A percentile compares a stretch with the other conserved stretches of the same genome.
Evolutionary conservation across 306 rosid species (phyloP).

Genomic region (Cicer chorassanicum): DNA sequence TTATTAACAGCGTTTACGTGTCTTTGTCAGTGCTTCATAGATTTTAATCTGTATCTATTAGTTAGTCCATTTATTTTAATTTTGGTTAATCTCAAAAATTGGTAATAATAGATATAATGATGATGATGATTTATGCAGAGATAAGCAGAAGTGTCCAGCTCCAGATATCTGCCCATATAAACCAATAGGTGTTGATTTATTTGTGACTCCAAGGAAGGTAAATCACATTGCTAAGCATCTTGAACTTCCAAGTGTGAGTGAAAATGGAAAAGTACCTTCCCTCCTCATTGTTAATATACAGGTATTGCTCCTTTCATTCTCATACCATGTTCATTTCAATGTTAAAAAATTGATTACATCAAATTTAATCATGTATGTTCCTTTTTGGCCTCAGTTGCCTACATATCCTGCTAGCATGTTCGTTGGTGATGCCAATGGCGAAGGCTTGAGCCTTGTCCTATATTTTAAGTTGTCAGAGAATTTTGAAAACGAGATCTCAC

Average conservation of each 20-base stretch:
- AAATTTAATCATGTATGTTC: slow-evolving; percentile 13
- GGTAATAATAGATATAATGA: too few relatives aligned
- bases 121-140: slow-evolving; percentile 54
- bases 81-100: too few relatives aligned
- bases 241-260: slow-evolving; percentile 74
- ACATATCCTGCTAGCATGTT: slow-evolving; percentile 82
- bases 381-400: slow-evolving; percentile 63
- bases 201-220: slow-evolving; percentile 66
- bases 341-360: neutral
- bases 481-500: slow-evolving; percentile 69
- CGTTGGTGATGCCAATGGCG: slow-evolving; percentile 77
- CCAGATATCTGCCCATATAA: slow-evolving; percentile 62
- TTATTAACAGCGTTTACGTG: neutral
- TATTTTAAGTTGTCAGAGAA: slow-evolving; percentile 74
- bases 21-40: neutral
- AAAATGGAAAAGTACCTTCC: slow-evolving; percentile 66
- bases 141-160: slow-evolving; percentile 78
- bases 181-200: slow-evolving; percentile 90
- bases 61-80: neutral
- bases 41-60: neutral
- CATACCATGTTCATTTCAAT: slow-evolving; percentile 1
- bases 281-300: slow-evolving; percentile 87
- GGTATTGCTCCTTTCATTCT: slow-evolving; percentile 51
- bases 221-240: slow-evolving; percentile 83
- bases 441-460: slow-evolving; percentile 91